Base-by-base conservation (phyloP, 495 filamentous ascomycete species). In the Articulospora tetracladia region DNA sequence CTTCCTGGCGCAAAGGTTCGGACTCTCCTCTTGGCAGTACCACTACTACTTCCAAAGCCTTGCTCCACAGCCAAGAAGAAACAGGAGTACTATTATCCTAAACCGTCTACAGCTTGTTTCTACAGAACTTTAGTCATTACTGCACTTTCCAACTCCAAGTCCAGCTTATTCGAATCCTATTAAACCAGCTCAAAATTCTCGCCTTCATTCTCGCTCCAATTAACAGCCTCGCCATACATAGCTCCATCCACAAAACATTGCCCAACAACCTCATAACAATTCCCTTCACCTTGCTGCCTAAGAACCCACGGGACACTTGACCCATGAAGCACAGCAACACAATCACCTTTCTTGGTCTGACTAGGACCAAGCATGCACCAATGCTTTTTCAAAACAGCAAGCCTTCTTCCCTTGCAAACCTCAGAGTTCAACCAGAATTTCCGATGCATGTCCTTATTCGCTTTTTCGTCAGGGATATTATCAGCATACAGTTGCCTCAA, bases 151-250 rank as follows among this genome's bases (percentile, higher is more conserved):
- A 34, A 6, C 30, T 15, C 15, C 30, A 15, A 34, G 30, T 7
- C 30, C 7, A 15, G 6, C 30, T 10, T 10, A 6, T 8, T 6
- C 19, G 8, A 10, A 10, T 51, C 48, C 20, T 12, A 51, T 51
- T 22, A 51, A 51, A 22, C 25, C n/a, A 56, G 15, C 15, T 7
- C 30, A 34, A 34, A 34, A 34, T 34, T 56, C 1, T 22, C 23
- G 17, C 19, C 53, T 3, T 41, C 34, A 24, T 44, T 26, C 22
- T 56, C 32, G 1, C 23, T 44, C 53, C 53, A 36, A 41, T 11
- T 10, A 8, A 56, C 53, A 41, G 39, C 53, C 30, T 62, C 59
- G n/a, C 59, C 59, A 30, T 57, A 15, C 59, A 62, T 57, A 28
- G 57, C 39, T 12, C 53, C 59, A 53, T 62, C 53, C 3, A 62